phyloP scores from a whole-genome alignment of 352 stramenopile species.

The Blastocystis sp. region DNA sequence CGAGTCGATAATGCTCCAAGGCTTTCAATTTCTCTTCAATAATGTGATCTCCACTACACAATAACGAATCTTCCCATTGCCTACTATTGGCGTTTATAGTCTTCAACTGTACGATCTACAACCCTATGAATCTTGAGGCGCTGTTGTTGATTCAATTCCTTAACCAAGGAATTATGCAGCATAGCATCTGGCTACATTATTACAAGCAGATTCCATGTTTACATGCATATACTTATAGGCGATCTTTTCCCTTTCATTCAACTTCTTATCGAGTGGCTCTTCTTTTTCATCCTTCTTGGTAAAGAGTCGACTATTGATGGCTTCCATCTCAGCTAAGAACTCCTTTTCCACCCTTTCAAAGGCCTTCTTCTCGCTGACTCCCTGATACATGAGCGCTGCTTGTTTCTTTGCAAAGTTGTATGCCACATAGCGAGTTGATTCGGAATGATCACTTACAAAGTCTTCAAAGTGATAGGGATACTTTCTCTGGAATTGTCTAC shows the following conservation, averaged over 20 bases:
- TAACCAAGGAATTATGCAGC: not conserved
- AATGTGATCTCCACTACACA: slow-evolving; percentile 23
- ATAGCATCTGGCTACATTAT: slow-evolving; percentile 19
- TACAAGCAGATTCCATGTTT: not conserved
- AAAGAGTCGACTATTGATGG: slow-evolving; percentile 27
- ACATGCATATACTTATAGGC: not conserved
- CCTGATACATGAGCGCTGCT: slow-evolving; percentile 12
- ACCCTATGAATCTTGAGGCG: slow-evolving; percentile 15
- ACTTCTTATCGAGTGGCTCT: not conserved
- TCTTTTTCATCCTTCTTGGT: not conserved
- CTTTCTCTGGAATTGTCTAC: slow-evolving; percentile 56
- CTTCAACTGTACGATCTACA: slow-evolving; percentile 1
- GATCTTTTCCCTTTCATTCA: not conserved
- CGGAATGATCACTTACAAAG: slow-evolving; percentile 39
- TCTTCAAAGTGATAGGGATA: slow-evolving; percentile 60
- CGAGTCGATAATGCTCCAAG: slow-evolving; percentile 36
- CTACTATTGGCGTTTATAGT: slow-evolving; percentile 39
- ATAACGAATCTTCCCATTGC: not conserved
- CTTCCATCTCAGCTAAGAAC: slow-evolving; percentile 26
- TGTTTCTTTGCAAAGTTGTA: slow-evolving; percentile 60
- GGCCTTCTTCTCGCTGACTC: not conserved
- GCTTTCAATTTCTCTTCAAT: slow-evolving; percentile 12
- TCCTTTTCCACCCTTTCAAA: slow-evolving; percentile 37
- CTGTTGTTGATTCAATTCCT: slow-evolving; percentile 7
- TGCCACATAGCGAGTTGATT: slow-evolving; percentile 43